Conservation (phyloP, 2,329 filamentous ascomycete species). For the Pseudocercospora vitis region DNA sequence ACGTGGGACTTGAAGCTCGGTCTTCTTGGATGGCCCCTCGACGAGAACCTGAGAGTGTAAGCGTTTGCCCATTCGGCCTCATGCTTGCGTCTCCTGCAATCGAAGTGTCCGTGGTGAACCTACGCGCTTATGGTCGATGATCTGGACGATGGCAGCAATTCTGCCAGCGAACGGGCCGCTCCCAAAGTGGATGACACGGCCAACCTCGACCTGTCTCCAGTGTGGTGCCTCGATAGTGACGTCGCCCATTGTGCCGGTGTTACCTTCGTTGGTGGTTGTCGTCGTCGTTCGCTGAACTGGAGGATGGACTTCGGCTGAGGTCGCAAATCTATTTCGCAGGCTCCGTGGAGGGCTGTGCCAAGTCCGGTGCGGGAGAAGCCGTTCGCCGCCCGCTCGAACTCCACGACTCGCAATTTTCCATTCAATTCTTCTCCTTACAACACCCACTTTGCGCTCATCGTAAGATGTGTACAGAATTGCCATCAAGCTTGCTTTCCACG, state of each 20-base stretch:
- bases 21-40: constrained; percentile 85
- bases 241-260: constrained; percentile 36
- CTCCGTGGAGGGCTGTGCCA: too few species aligned
- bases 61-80: constrained; percentile 18
- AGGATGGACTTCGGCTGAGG: too few species aligned
- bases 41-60: constrained; percentile 73
- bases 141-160: constrained; percentile 94
- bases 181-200: constrained; percentile 92
- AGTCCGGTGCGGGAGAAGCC: neutral
- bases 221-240: constrained; percentile 47
- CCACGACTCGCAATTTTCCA: neutral
- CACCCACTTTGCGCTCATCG: constrained; percentile 10
- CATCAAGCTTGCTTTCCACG: neutral
- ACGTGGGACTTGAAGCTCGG: constrained; percentile 78
- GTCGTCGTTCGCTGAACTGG: constrained; percentile 13
- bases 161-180: constrained; percentile 78
- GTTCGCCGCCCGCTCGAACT: neutral
- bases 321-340: too few species aligned
- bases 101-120: constrained; percentile 47
- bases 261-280: constrained; percentile 20
- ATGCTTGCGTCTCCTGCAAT: constrained; percentile 7
- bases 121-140: constrained; percentile 99
- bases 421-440: constrained; percentile 4
- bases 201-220: constrained; percentile 98
- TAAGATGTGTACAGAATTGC: constrained; percentile 10